Percentiles rank a stretch among this genome's conserved stretches.
phyloP scores from a whole-genome alignment of 352 stramenopile species.

The Pythium myriotylum region DNA sequence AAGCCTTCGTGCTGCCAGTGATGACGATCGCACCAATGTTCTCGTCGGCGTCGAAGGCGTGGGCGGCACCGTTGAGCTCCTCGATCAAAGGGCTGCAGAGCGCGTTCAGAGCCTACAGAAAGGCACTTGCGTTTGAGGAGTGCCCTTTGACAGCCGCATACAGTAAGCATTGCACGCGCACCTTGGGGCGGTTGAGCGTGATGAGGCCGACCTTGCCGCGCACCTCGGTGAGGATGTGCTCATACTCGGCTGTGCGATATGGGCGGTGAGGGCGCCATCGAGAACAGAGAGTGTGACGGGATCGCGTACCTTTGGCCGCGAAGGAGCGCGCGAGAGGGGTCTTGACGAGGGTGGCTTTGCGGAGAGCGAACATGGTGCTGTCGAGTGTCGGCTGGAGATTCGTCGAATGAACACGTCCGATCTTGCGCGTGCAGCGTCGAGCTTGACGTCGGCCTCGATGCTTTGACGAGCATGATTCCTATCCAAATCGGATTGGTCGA shows the following conservation, averaged over 20 bases:
- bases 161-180: no score
- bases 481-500: conserved; percentile 26
- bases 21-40: conserved; percentile 96
- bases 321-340: conserved; percentile 48
- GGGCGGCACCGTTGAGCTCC: conserved; percentile 94
- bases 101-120: conserved; percentile 92
- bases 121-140: no score
- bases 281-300: neutral
- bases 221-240: conserved; percentile 88
- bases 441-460: no score
- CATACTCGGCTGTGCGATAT: conserved; percentile 57
- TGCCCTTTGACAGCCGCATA: no score
- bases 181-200: conserved; percentile 95
- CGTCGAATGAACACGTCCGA: conserved; percentile 28
- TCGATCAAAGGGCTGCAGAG: conserved; percentile 94
- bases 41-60: conserved; percentile 92
- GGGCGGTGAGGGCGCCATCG: neutral
- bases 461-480: conserved; percentile 11
- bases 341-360: conserved; percentile 26
- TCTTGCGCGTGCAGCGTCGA: conserved; percentile 14
- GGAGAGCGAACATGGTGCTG: conserved; percentile 54
- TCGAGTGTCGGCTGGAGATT: conserved; percentile 13
- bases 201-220: conserved; percentile 94
- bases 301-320: conserved; percentile 49
- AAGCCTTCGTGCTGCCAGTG: conserved; percentile 96